Evolutionary conservation across 2,329 filamentous ascomycete genomes (phyloP).

Genomic region (Phaeosphaeriaceae sp.): DNA sequence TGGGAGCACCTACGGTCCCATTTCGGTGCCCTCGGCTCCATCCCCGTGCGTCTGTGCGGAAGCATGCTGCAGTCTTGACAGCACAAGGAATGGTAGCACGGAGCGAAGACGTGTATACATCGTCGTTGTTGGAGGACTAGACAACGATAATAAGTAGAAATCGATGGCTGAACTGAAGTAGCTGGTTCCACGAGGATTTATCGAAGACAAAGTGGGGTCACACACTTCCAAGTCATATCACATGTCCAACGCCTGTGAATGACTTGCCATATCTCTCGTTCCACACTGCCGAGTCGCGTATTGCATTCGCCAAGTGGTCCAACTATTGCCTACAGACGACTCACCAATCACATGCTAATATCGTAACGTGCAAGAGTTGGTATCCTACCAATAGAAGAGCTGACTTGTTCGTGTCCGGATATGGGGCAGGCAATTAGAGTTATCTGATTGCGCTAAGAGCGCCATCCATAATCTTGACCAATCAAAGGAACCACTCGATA

Average conservation of each 20-base stretch:
- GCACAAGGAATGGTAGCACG: not conserved
- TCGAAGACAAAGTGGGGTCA: not conserved
- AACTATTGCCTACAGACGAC: constrained; percentile 15
- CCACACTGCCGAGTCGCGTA: constrained; percentile 8
- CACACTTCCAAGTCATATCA: not conserved
- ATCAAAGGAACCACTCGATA: constrained; percentile 2
- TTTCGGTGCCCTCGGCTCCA: constrained; percentile 41
- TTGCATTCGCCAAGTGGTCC: constrained; percentile 21
- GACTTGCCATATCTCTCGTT: not conserved
- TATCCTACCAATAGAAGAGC: not conserved
- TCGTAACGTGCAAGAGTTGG: not conserved
- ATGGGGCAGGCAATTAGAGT: constrained; percentile 16
- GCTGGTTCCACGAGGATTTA: not conserved
- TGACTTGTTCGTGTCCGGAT: constrained; percentile 7
- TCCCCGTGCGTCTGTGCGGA: constrained; percentile 28
- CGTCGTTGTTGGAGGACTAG: not conserved
- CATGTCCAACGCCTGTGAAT: not conserved
- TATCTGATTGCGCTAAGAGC: constrained; percentile 37
- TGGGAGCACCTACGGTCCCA: constrained; percentile 54
- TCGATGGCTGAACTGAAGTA: not conserved
- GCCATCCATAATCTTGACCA: constrained; percentile 8
- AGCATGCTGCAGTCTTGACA: constrained; percentile 8
- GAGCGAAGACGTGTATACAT: constrained; percentile 3
- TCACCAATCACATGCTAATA: constrained; percentile 1
- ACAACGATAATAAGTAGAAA: not conserved